Evolutionary conservation across 2,329 filamentous ascomycete species (phyloP).

Genomic region (Xylogone sp.): DNA sequence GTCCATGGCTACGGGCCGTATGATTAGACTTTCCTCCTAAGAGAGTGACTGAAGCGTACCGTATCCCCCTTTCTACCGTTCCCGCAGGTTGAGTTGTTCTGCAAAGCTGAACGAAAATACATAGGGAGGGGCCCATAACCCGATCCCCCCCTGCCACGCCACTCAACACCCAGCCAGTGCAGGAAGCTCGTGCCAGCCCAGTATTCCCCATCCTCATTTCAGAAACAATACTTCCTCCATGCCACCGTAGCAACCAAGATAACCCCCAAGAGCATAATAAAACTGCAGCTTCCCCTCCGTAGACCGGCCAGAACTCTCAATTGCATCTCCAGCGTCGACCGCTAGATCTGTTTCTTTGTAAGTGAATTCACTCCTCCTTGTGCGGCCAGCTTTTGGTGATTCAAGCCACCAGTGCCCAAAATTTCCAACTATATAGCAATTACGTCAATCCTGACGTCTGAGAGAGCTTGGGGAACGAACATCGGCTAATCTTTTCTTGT

Average conservation of each 20-base stretch:
- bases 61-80: not conserved
- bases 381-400: too few relatives aligned
- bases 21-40: not conserved
- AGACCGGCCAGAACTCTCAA: too few relatives aligned
- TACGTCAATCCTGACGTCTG: too few relatives aligned
- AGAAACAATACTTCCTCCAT: not conserved
- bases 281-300: not conserved
- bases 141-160: not conserved
- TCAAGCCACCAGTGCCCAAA: too few relatives aligned
- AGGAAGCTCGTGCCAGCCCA: not conserved
- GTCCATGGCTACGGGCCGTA: not conserved
- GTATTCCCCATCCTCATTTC: not conserved
- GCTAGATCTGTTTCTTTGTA: too few relatives aligned
- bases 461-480: too few relatives aligned
- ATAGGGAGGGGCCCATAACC: not conserved
- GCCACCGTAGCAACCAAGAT: not conserved
- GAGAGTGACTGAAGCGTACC: not conserved
- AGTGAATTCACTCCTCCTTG: too few relatives aligned
- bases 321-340: too few relatives aligned
- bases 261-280: not conserved
- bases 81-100: not conserved
- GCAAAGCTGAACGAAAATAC: not conserved
- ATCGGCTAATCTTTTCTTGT: too few relatives aligned
- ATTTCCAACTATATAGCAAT: too few relatives aligned
- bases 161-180: not conserved